These are phyloP conservation scores for Ogataea chonburiensis DNA, from an alignment of 805 yeast genomes.

Conservation along the genomic window DNA sequence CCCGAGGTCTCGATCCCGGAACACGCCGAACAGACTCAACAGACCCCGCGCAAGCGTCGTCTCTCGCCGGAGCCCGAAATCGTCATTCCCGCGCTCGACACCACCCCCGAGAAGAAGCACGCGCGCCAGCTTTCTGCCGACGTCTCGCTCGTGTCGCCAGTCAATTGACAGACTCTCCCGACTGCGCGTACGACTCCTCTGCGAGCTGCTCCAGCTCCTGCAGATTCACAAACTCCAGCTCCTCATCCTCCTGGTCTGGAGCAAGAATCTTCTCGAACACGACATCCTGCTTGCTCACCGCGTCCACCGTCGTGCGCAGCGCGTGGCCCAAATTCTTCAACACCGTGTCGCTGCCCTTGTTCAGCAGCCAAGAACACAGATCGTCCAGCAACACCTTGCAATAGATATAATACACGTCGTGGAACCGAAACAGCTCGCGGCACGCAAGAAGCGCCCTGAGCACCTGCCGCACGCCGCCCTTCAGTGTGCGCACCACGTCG, in stretches of 20 bases:
- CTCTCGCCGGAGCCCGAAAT: slow-evolving; percentile 12
- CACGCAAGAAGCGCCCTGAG: slow-evolving; percentile 57
- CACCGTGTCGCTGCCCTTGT: slow-evolving; percentile 53
- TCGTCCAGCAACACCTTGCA: slow-evolving; percentile 77
- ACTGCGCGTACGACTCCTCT: slow-evolving; percentile 40
- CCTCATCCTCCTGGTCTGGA: slow-evolving; percentile 41
- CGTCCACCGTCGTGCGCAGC: slow-evolving; percentile 43
- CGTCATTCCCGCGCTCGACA: slow-evolving; percentile 11
- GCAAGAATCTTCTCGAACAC: slow-evolving; percentile 54
- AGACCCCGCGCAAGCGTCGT: slow-evolving; percentile 17
- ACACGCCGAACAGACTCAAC: slow-evolving; percentile 8
- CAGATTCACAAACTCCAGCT: slow-evolving; percentile 45
- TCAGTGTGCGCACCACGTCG: slow-evolving; percentile 63
- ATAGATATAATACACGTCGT: slow-evolving; percentile 83
- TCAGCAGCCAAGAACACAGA: slow-evolving; percentile 69
- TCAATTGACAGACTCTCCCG: slow-evolving; percentile 4
- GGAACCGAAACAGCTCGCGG: slow-evolving; percentile 74
- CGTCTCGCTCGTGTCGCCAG: slow-evolving; percentile 11
- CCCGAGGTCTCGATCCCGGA: slow-evolving; percentile 36
- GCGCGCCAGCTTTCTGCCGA: slow-evolving; percentile 10
- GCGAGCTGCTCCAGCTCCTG: slow-evolving; percentile 60
- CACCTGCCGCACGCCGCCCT: slow-evolving; percentile 68
- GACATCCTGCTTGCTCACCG: slow-evolving; percentile 44
- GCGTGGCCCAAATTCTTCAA: slow-evolving; percentile 68
- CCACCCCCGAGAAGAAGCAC: slow-evolving; percentile 10